These are phyloP conservation scores for Phalaenopsis equestris DNA, from an alignment of 106 monocot genomes.

Conservation along the genomic window DNA sequence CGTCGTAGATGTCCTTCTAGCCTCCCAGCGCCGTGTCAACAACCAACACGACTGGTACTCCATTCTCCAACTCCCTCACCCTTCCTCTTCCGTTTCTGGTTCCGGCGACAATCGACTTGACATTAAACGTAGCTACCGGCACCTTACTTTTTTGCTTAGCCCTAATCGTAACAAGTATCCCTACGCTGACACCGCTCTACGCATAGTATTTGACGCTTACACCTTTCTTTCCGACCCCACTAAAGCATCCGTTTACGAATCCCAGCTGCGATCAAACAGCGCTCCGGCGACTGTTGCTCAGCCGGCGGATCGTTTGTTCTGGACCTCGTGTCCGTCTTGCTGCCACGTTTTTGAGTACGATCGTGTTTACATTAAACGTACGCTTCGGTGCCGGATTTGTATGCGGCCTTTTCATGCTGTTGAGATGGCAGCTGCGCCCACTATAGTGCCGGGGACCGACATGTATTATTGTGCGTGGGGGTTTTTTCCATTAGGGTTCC, in stretches of 20 bases:
- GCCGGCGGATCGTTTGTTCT: conserved; percentile 24
- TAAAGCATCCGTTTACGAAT: conserved; percentile 40
- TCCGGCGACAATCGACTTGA: neutral
- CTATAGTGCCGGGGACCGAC: conserved; percentile 21
- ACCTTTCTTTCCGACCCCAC: conserved; percentile 43
- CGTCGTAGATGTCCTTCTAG: conserved; percentile 21
- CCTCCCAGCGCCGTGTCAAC: conserved; percentile 11
- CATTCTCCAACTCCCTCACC: conserved; percentile 17
- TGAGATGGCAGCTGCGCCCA: conserved; percentile 28
- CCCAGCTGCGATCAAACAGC: conserved; percentile 7
- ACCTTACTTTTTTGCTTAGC: conserved; percentile 47
- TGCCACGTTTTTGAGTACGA: conserved; percentile 44
- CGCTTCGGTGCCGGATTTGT: conserved; percentile 42
- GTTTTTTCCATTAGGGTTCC: conserved; percentile 33
- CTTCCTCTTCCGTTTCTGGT: neutral
- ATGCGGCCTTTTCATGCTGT: conserved; percentile 21
- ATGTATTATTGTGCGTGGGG: conserved; percentile 28
- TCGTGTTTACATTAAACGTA: conserved; percentile 16
- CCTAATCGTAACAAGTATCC: conserved; percentile 21
- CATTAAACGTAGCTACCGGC: conserved; percentile 15
- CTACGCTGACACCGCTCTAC: conserved; percentile 32
- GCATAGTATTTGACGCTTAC: conserved; percentile 35
- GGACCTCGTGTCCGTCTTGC: conserved; percentile 49
- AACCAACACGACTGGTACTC: conserved; percentile 21
- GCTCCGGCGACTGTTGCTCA: neutral